A percentile compares a stretch with the other conserved stretches of the same genome.
phyloP scores from a whole-genome alignment of 2,329 filamentous ascomycete genomes.

The Cylindrodendrum hubeiense region DNA sequence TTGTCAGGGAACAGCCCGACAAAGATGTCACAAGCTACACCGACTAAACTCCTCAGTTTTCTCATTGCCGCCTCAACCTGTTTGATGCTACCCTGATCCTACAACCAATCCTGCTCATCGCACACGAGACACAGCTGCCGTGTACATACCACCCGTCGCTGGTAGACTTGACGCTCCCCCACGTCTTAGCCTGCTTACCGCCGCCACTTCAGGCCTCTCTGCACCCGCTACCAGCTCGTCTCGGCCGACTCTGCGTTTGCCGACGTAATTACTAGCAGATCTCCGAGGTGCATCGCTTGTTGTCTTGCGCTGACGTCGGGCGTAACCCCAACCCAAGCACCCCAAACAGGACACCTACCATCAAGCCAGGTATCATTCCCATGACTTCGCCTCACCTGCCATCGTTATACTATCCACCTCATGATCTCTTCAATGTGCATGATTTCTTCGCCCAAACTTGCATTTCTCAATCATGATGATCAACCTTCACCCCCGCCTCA shows the following conservation, averaged over 20 bases:
- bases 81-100: constrained; percentile 1
- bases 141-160: background rate
- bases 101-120: background rate
- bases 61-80: background rate
- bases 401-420: background rate
- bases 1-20: background rate
- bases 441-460: background rate
- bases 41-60: background rate
- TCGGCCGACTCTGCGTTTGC: constrained; percentile 14
- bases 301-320: background rate
- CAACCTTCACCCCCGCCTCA: background rate
- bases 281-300: constrained; percentile 1
- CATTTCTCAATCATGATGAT: background rate
- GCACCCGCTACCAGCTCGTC: background rate
- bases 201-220: constrained; percentile 18
- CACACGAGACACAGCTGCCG: background rate
- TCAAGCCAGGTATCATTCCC: background rate
- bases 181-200: constrained; percentile 15
- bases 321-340: background rate
- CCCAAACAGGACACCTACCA: background rate
- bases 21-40: background rate
- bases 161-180: constrained; percentile 14
- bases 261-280: constrained; percentile 24
- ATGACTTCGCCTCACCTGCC: background rate
- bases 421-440: background rate